Conservation (phyloP, 2,329 filamentous ascomycete species). For the Paecilomyces sp. region DNA sequence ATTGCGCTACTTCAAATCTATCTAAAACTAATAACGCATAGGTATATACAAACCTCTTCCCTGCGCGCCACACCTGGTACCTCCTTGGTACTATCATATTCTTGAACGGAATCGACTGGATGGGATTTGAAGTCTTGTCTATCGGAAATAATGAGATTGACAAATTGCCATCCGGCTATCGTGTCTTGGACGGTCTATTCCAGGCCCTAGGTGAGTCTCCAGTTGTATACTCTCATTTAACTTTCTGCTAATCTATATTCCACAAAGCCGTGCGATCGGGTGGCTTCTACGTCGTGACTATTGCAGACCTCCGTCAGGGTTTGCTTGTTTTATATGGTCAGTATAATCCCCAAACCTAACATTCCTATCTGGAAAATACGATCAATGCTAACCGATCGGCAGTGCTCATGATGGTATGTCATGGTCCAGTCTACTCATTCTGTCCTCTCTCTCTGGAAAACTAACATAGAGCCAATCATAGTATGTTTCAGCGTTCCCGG, state of each 20-base stretch:
- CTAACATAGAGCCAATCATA: slow-evolving; percentile 3
- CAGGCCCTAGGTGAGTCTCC: slow-evolving; percentile 52
- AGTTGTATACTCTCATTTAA: slow-evolving; percentile 53
- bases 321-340: slow-evolving; percentile 55
- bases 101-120: slow-evolving; percentile 59
- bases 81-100: slow-evolving; percentile 54
- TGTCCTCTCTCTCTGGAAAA: not conserved
- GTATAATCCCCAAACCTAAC: slow-evolving; percentile 43
- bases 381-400: not conserved
- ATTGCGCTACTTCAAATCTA: not conserved
- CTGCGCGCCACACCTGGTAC: slow-evolving; percentile 58
- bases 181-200: slow-evolving; percentile 59
- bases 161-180: slow-evolving; percentile 44
- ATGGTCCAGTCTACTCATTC: not conserved
- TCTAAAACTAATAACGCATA: not conserved
- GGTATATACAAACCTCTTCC: slow-evolving; percentile 47
- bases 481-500: slow-evolving; percentile 30
- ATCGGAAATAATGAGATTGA: slow-evolving; percentile 53
- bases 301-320: slow-evolving; percentile 49
- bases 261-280: slow-evolving; percentile 53
- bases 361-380: slow-evolving; percentile 19
- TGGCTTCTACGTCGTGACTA: slow-evolving; percentile 59
- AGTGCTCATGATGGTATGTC: slow-evolving; percentile 32
- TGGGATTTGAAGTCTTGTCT: slow-evolving; percentile 59
- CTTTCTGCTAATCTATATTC: slow-evolving; percentile 21